Evolutionary conservation across 2,329 filamentous ascomycete species (phyloP).

Genomic region (Westerdykella aurantiaca): DNA sequence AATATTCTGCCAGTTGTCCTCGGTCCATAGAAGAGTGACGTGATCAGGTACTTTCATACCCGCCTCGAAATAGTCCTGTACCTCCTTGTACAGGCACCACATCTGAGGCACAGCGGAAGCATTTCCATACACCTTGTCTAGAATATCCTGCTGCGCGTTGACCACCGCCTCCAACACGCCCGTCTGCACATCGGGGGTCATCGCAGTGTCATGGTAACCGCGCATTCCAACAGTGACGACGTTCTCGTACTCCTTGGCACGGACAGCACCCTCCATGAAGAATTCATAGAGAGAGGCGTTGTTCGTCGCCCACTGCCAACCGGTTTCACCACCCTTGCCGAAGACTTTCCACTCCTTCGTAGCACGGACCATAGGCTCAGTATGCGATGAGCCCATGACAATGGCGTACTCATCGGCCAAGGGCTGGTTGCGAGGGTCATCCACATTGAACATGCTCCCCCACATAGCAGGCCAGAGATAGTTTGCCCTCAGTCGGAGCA

Average conservation of each 20-base stretch:
- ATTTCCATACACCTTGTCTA: constrained; percentile 51
- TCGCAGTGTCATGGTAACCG: constrained; percentile 60
- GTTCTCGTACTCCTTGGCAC: constrained; percentile 60
- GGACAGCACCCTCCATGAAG: constrained; percentile 60
- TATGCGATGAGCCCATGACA: constrained; percentile 67
- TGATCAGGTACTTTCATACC: constrained; percentile 60
- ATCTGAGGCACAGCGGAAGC: constrained; percentile 57
- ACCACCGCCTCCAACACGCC: constrained; percentile 57
- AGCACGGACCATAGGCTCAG: constrained; percentile 62
- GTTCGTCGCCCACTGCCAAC: constrained; percentile 66
- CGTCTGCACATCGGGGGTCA: constrained; percentile 54
- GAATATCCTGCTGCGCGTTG: constrained; percentile 53
- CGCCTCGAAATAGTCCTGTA: constrained; percentile 62
- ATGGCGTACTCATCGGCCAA: constrained; percentile 69
- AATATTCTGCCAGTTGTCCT: constrained; percentile 65
- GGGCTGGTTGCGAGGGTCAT: constrained; percentile 62
- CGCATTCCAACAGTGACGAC: constrained; percentile 65
- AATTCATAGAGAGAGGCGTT: constrained; percentile 63
- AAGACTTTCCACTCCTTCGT: constrained; percentile 48
- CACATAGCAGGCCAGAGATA: constrained; percentile 68
- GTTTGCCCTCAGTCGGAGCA: constrained; percentile 63
- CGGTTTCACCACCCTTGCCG: constrained; percentile 44
- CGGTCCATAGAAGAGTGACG: constrained; percentile 62
- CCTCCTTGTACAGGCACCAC: constrained; percentile 72
- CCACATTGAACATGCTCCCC: constrained; percentile 64